phyloP scores from a whole-genome alignment of 352 stramenopile species.

The Phytophthora pisi region DNA sequence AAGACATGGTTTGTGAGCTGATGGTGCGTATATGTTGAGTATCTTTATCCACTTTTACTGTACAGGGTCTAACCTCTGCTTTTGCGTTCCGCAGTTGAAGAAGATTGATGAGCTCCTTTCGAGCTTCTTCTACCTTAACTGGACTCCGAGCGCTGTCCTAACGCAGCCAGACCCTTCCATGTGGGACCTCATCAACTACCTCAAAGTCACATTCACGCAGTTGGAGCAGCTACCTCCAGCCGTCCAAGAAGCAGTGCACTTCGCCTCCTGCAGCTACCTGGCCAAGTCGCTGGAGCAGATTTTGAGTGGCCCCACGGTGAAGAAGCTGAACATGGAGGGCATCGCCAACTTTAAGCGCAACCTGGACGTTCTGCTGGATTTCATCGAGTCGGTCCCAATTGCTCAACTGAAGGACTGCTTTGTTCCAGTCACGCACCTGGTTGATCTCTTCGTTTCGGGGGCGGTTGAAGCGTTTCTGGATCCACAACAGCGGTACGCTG shows the following conservation, averaged over 20 bases:
- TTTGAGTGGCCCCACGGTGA: conserved; percentile 59
- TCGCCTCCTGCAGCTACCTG: conserved; percentile 81
- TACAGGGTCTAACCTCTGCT: neutral
- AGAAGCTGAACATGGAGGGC: conserved; percentile 73
- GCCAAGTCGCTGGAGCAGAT: conserved; percentile 79
- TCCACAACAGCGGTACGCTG: conserved; percentile 56
- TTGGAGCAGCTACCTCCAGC: conserved; percentile 56
- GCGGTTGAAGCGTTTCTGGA: conserved; percentile 66
- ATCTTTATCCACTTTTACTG: neutral
- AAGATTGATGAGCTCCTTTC: conserved; percentile 83
- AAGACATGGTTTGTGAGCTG: conserved; percentile 86
- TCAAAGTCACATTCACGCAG: conserved; percentile 81
- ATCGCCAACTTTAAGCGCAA: conserved; percentile 83
- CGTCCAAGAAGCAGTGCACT: conserved; percentile 74
- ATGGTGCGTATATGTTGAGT: conserved; percentile 50
- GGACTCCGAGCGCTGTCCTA: conserved; percentile 58
- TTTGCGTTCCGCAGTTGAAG: conserved; percentile 51
- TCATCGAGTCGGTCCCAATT: conserved; percentile 62
- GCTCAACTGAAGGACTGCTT: conserved; percentile 74
- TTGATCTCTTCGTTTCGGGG: conserved; percentile 73
- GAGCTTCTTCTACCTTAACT: conserved; percentile 83
- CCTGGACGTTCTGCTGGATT: conserved; percentile 70
- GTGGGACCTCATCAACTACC: conserved; percentile 87
- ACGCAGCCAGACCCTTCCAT: conserved; percentile 76
- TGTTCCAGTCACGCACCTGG: conserved; percentile 60